Evolutionary conservation across 2,329 filamentous ascomycete species (phyloP), one percentile per base, ranked within the genome.

Genomic region (Paracamarosporium sp.): DNA sequence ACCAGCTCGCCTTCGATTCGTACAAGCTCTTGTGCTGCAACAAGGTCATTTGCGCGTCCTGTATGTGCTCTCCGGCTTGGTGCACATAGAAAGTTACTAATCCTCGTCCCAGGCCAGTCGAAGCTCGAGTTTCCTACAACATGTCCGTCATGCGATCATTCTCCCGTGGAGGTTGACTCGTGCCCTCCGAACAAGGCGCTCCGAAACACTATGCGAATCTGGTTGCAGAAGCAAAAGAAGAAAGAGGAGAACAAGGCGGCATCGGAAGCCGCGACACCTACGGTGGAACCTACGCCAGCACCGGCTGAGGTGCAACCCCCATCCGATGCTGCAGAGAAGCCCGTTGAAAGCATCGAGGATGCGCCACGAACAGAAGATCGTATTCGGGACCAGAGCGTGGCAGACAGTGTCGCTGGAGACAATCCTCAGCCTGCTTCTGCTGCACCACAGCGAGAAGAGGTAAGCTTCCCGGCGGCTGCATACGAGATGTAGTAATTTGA

Each of bases 11-110:
- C 28, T 82, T 96, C 63, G 96, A 97, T 75, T 92, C 94, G 8
- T 96, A 92, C 76, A 91, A 93, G 62, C 83, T 97, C 27, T 92
- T 93, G 1, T 99, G 95, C 79, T 99, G 95, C 77, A 95, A 97
- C 72, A 94, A 96, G 74, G 89, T 91, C 38, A 96, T 98, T 57
- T 98, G 95, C 82, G 90, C 94, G 72, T 85, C 83, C 64, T 99
- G 95, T 97, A 81, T 72, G 89, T 48, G 36, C 17, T 15, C n/a
- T 11, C 24, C 40, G 17, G n/a, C 11, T 6, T 20, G 20, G n/a
- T n/a, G 13, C 8, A 20, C 36, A 24, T 22, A 15, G 13, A 27
- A 12, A 28, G 20, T 22, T 50, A 27, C 62, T 67, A 38, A 65
- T 36, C 11, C 24, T 38, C 22, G n/a, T 56, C 9, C 22, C 48